Base-by-base conservation (phyloP, 192 early-diverging fungal genomes). In the Phycomyces blakesleeanus region DNA sequence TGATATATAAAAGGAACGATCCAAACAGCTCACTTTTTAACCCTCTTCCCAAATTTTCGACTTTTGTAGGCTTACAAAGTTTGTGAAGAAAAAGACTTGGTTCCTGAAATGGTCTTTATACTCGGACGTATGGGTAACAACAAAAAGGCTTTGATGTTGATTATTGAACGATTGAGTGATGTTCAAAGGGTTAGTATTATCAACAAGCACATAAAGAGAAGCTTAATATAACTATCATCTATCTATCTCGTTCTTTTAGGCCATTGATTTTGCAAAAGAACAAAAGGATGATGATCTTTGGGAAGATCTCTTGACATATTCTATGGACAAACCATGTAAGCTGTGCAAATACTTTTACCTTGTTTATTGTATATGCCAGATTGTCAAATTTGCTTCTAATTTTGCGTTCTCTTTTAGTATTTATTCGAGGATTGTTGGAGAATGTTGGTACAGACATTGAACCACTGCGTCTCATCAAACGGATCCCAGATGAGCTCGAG, bases 61-160 rank as follows among this genome's bases (percentile, higher is more conserved):
- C 34, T 58, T 22, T 11, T 26, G n/a, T 68, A 87, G 85, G 91
- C 91, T 9, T 93, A 88, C 60, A 74, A 81, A 51, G 79, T 91
- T 24, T 96, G 94, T 67, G 90, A 97, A 73, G 68, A 85, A 61
- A 85, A 89, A 38, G 89, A 89, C 58, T 76, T 99, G 61, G 92
- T 99, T 7, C 93, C 93, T 11, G 97, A 97, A 68, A 99, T 98
- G 96, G 94, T 99, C 0, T 98, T 88, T 69, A 74, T 99, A 37
- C 77, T 98, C 51, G 96, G 97, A 9, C 92, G 97, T 14, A 96
- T 98, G 94, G 97, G 97, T 51, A 86, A 99, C 61, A 97, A 95
- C 69, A 89, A 94, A 64, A 79, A 86, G 47, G 96, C 97, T 0
- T 76, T 99, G 40, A 87, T 88, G 82, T 79, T 99, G 49, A 97